Percentiles rank a stretch among this genome's conserved stretches.
These are phyloP conservation scores for Rhynchospora breviuscula DNA, from an alignment of 176 grass and related monocot genomes.

Conservation along the genomic window DNA sequence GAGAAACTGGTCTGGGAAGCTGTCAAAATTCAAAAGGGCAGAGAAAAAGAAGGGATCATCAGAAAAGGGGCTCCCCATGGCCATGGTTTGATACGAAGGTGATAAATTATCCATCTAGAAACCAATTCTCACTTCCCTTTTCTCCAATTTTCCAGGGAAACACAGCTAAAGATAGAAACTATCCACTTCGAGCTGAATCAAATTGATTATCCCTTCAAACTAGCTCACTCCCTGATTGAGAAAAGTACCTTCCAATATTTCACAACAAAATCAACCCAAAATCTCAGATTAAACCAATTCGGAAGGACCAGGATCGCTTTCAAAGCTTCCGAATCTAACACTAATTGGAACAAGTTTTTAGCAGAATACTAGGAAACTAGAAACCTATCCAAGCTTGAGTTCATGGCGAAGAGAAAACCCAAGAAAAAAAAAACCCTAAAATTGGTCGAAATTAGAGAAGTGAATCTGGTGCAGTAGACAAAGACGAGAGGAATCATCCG, in stretches of 20 bases:
- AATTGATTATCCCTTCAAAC: not conserved
- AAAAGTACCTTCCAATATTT: not conserved
- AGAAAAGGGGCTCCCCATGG: conserved; percentile 14
- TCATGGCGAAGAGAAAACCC: not conserved
- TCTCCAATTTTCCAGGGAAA: not conserved
- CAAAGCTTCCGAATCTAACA: not conserved
- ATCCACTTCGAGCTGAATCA: not conserved
- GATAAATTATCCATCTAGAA: conserved; percentile 22
- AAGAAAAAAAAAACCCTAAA: conserved; percentile 15
- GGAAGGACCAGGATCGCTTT: not conserved
- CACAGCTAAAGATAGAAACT: conserved; percentile 2
- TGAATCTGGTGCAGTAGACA: conserved; percentile 3
- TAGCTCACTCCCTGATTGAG: not conserved
- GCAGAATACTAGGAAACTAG: not conserved
- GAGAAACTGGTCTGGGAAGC: conserved; percentile 49
- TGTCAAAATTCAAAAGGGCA: conserved; percentile 53
- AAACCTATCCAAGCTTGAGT: not conserved
- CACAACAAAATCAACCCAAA: not conserved
- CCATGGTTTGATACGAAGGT: conserved; percentile 12
- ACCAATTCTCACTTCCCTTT: not conserved
- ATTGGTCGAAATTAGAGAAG: not conserved
- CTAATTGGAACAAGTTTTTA: not conserved
- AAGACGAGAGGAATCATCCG: conserved; percentile 8
- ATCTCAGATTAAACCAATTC: not conserved
- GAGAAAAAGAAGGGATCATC: conserved; percentile 45